Percentiles rank a stretch among this genome's conserved stretches.
Conservation (phyloP, 2,329 filamentous ascomycete genomes). For the Aspergillus brasiliensis region DNA sequence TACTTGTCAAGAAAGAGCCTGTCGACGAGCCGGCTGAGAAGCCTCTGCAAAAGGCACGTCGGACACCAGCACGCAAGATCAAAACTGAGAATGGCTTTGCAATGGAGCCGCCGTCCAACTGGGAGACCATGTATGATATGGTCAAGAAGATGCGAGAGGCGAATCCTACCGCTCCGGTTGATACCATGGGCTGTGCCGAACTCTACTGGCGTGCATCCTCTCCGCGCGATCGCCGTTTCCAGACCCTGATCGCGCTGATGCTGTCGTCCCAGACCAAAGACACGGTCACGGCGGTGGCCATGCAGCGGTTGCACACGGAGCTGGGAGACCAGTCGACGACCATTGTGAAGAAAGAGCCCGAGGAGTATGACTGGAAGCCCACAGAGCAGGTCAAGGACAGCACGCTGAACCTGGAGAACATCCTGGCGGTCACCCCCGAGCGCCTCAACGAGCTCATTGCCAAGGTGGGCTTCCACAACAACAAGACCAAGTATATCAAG, state of each 20-base stretch:
- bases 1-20: neutral
- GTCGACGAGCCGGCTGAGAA: slow-evolving; percentile 23
- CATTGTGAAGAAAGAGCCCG: slow-evolving; percentile 28
- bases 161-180: slow-evolving; percentile 75
- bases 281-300: slow-evolving; percentile 81
- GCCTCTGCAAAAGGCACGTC: slow-evolving; percentile 35
- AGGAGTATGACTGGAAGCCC: slow-evolving; percentile 26
- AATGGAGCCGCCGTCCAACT: slow-evolving; percentile 69
- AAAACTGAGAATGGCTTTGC: slow-evolving; percentile 41
- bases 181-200: slow-evolving; percentile 89
- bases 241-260: slow-evolving; percentile 87
- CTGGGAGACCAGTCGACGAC: slow-evolving; percentile 50
- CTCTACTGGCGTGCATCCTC: slow-evolving; percentile 47
- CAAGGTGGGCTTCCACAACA: slow-evolving; percentile 91
- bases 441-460: slow-evolving; percentile 73
- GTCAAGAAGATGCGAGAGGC: slow-evolving; percentile 77
- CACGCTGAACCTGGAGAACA: slow-evolving; percentile 71
- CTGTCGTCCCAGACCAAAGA: slow-evolving; percentile 92
- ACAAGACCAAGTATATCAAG: slow-evolving; percentile 85
- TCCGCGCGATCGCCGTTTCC: slow-evolving; percentile 69
- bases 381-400: slow-evolving; percentile 39
- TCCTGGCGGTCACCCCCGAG: slow-evolving; percentile 70
- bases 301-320: slow-evolving; percentile 75
- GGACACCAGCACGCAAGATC: slow-evolving; percentile 43
- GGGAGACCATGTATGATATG: slow-evolving; percentile 77